phyloP scores from a whole-genome alignment of 805 yeast species.

The Yueomyces sinensis region DNA sequence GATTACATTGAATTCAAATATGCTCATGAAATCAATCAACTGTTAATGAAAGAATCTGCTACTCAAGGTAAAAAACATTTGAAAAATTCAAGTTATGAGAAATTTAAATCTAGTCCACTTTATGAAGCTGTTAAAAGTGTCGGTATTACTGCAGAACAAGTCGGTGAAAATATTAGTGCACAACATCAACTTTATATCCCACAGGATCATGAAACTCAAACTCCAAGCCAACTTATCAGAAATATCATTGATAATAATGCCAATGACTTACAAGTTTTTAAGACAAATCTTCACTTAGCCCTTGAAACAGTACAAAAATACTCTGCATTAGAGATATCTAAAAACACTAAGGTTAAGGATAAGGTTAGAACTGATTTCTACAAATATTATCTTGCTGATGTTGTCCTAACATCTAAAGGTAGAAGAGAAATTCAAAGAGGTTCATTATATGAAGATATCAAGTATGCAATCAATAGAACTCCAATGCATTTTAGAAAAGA shows the following conservation, averaged over 20 bases:
- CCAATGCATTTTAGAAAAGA: constrained; percentile 57
- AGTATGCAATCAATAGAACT: constrained; percentile 75
- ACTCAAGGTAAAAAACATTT: constrained; percentile 37
- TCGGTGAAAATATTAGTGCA: constrained; percentile 70
- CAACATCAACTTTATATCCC: constrained; percentile 58
- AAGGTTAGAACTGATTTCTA: constrained; percentile 52
- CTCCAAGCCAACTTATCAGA: constrained; percentile 50
- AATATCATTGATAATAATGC: constrained; percentile 23
- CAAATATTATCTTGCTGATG: constrained; percentile 53
- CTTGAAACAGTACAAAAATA: constrained; percentile 60
- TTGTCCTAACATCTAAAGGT: constrained; percentile 76
- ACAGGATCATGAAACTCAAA: constrained; percentile 43
- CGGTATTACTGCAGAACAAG: constrained; percentile 68
- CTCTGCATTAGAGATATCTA: constrained; percentile 66
- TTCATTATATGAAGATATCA: constrained; percentile 77
- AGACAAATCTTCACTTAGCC: constrained; percentile 43
- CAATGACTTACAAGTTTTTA: constrained; percentile 28
- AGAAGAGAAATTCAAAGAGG: constrained; percentile 61
- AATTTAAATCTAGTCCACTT: constrained; percentile 50
- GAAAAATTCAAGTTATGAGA: constrained; percentile 49
- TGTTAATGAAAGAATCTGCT: constrained; percentile 16
- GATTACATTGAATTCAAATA: constrained; percentile 72
- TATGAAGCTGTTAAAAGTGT: constrained; percentile 53
- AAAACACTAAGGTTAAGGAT: constrained; percentile 68
- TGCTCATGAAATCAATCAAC: constrained; percentile 28